Evolutionary conservation across 2,329 filamentous ascomycete genomes (phyloP).

Genomic region (Chaetomium globosum): DNA sequence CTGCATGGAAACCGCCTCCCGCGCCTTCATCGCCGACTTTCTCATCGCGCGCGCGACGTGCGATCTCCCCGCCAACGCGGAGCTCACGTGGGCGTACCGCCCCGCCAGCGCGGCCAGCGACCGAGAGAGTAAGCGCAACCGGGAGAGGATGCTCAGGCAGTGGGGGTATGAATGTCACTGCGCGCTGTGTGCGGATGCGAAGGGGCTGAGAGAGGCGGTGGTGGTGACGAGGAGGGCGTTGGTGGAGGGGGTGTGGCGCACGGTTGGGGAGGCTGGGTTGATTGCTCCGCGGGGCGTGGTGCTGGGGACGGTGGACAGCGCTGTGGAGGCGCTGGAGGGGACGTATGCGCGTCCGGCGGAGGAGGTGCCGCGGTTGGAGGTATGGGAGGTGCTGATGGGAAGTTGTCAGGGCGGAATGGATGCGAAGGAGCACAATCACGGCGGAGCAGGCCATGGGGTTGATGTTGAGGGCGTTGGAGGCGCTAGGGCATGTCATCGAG

Average conservation of each 20-base stretch:
- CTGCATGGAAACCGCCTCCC: constrained; percentile 47
- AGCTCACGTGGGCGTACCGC: constrained; percentile 53
- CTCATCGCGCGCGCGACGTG: constrained; percentile 42
- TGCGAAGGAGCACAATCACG: neutral
- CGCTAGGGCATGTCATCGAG: constrained; percentile 37
- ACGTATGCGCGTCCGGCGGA: constrained; percentile 32
- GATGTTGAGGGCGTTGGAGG: constrained; percentile 36
- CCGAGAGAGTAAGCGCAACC: too few species aligned
- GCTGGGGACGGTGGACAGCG: too few species aligned
- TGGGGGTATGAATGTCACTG: constrained; percentile 50
- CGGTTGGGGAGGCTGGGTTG: neutral
- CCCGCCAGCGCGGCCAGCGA: too few species aligned
- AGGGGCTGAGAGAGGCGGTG: constrained; percentile 27
- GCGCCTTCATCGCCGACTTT: constrained; percentile 58
- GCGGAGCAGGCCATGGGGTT: constrained; percentile 29
- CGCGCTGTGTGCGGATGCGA: constrained; percentile 42
- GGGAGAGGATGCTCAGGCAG: constrained; percentile 34
- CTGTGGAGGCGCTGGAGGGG: constrained; percentile 34
- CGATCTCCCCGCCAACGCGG: constrained; percentile 49
- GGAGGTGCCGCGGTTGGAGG: constrained; percentile 28
- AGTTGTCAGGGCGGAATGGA: constrained; percentile 21
- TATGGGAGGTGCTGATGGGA: constrained; percentile 35
- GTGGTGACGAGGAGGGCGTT: constrained; percentile 17
- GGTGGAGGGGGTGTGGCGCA: neutral
- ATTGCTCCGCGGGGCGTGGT: neutral